phyloP scores from a whole-genome alignment of 2,329 filamentous ascomycete genomes.

The Fusarium phyllophilum region DNA sequence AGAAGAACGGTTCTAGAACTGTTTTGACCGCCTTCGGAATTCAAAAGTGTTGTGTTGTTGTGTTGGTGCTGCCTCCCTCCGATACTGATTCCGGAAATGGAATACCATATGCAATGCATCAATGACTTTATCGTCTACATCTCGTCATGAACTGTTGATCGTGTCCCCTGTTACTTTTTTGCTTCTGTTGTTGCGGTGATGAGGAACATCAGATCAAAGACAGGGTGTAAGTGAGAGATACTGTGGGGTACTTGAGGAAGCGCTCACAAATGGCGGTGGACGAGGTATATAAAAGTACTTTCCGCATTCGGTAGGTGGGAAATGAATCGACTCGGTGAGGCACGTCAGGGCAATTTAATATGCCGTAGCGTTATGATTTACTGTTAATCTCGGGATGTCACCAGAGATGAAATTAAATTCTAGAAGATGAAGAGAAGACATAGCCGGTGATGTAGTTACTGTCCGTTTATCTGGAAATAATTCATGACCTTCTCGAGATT shows the following conservation, averaged over 20 bases:
- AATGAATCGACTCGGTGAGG: conserved; percentile 28
- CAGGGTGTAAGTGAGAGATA: conserved; percentile 32
- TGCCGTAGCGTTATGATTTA: conserved; percentile 27
- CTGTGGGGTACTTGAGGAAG: not conserved
- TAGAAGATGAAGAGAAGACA: conserved; percentile 6
- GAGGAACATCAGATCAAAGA: conserved; percentile 19
- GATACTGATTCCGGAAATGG: not conserved
- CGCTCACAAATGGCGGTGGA: not conserved
- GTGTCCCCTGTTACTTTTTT: not conserved
- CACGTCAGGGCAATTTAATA: conserved; percentile 30
- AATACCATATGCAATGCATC: not conserved
- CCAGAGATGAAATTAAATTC: conserved; percentile 10
- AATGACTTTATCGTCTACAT: not conserved
- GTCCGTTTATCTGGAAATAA: not conserved
- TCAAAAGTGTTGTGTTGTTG: not conserved
- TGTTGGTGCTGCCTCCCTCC: not conserved
- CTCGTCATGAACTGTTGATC: not conserved
- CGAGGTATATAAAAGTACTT: conserved; percentile 25
- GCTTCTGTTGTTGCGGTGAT: conserved; percentile 36
- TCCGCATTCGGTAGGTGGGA: conserved; percentile 32
- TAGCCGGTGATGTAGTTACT: not conserved
- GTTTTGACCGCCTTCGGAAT: not conserved
- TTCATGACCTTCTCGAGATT: not conserved
- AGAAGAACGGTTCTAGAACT: conserved; percentile 11
- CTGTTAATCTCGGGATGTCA: conserved; percentile 30